Conservation (phyloP, 306 rosid genomes). For the Senna siamea region DNA sequence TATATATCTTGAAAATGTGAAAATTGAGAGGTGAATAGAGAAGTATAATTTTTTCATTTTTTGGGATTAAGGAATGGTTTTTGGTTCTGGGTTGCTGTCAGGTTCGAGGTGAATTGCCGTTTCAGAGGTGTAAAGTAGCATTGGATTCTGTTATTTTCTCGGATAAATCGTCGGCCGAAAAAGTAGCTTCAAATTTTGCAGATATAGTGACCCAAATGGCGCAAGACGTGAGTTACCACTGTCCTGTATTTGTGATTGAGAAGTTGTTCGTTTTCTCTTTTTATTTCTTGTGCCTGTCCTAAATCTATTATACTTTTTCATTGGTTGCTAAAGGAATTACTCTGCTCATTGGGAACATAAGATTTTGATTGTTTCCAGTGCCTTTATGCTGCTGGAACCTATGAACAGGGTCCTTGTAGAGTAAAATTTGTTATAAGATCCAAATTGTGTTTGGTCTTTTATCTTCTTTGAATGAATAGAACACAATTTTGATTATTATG, state of each 20-base stretch:
- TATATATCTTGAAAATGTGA: not conserved
- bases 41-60: slow-evolving; percentile 22
- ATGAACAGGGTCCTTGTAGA: not conserved
- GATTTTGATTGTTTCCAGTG: not conserved
- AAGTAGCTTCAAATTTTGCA: slow-evolving; percentile 79
- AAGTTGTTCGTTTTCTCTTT: not conserved
- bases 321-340: not conserved
- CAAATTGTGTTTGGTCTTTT: not conserved
- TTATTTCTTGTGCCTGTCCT: not conserved
- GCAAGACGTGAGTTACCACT: slow-evolving; percentile 77
- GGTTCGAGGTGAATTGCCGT: slow-evolving; percentile 94
- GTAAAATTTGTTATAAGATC: not conserved
- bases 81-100: slow-evolving; percentile 42
- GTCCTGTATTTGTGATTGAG: not conserved
- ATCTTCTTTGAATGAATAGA: not conserved
- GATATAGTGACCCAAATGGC: slow-evolving; percentile 95
- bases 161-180: slow-evolving; percentile 56
- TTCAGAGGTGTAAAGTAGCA: slow-evolving; percentile 82
- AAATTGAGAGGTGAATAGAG: not conserved
- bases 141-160: slow-evolving; percentile 79
- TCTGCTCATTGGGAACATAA: not conserved
- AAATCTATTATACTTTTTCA: not conserved
- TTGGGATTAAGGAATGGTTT: slow-evolving; percentile 27
- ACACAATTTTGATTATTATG: not conserved
- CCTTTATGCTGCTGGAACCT: not conserved